Evolutionary conservation across 257 asterid species (phyloP).

Genomic region (Fraxinus anomala): DNA sequence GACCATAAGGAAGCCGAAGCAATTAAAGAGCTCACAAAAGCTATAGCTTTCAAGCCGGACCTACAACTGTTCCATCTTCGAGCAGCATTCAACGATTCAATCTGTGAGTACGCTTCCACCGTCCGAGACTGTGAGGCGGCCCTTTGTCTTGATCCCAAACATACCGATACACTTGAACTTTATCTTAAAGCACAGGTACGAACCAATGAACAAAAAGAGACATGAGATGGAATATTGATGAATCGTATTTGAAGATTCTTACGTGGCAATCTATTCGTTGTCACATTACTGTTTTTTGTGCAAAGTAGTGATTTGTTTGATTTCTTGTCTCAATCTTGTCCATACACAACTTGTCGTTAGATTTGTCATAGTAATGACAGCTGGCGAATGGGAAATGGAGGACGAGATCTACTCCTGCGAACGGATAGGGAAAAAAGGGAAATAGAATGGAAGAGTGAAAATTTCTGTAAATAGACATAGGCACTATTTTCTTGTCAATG

Average conservation of each 20-base stretch:
- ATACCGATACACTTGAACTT: constrained; percentile 69
- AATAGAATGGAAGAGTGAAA: constrained; percentile 27
- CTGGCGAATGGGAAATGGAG: constrained; percentile 27
- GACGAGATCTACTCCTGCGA: constrained; percentile 22
- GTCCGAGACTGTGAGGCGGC: constrained; percentile 84
- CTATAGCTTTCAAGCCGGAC: constrained; percentile 79
- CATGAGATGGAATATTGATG: constrained; percentile 37
- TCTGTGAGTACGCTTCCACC: constrained; percentile 62
- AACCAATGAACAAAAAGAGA: constrained; percentile 43
- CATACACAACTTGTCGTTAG: constrained; percentile 32
- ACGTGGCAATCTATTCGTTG: constrained; percentile 24
- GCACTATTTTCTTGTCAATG: constrained; percentile 6
- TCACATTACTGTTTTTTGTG: constrained; percentile 29
- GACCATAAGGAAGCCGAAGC: constrained; percentile 89
- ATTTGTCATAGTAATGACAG: constrained; percentile 22
- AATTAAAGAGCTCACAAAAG: constrained; percentile 75
- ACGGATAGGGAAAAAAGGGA: constrained; percentile 8
- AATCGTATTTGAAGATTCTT: constrained; percentile 23
- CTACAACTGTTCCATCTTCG: constrained; percentile 86
- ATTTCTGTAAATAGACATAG: constrained; percentile 39
- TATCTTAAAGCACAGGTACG: constrained; percentile 52
- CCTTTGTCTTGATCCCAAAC: constrained; percentile 83
- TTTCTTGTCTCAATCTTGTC: constrained; percentile 28
- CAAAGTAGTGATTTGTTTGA: constrained; percentile 23
- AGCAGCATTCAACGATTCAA: constrained; percentile 88